Percentiles rank a stretch among this genome's conserved stretches.
These are phyloP conservation scores for Mucor irregularis DNA, from an alignment of 371 early-diverging fungal genomes.

Conservation along the genomic window DNA sequence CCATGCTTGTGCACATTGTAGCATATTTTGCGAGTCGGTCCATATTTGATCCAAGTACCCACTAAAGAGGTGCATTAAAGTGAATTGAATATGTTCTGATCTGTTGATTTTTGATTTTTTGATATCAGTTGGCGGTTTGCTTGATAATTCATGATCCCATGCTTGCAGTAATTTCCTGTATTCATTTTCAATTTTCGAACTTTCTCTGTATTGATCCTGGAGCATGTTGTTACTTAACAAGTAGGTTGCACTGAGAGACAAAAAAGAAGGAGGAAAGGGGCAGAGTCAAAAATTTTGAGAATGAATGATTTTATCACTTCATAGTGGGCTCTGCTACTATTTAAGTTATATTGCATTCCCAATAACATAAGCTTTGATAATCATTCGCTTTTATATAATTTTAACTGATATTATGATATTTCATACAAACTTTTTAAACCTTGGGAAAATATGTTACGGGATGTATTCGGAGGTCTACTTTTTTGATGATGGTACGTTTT, in stretches of 20 bases:
- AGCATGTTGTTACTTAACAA: background rate
- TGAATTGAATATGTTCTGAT: background rate
- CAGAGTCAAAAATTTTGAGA: background rate
- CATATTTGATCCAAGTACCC: slow-evolving; percentile 15
- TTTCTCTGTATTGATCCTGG: background rate
- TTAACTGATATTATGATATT: background rate
- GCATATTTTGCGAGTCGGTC: slow-evolving; percentile 12
- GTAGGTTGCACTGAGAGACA: background rate
- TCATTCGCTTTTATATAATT: background rate
- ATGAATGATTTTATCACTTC: no score
- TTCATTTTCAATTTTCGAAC: background rate
- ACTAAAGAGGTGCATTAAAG: slow-evolving; percentile 2
- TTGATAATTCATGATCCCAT: background rate
- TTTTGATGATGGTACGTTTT: no score
- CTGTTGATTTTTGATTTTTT: background rate
- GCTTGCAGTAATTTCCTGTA: slow-evolving; percentile 1
- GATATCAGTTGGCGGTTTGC: background rate
- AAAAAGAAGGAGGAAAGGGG: background rate
- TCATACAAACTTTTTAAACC: background rate
- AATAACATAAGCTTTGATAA: background rate
- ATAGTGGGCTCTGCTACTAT: background rate
- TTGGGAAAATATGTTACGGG: no score
- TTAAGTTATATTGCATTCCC: slow-evolving; percentile 13
- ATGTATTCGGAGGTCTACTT: no score
- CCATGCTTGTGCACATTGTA: slow-evolving; percentile 10